phyloP scores from a whole-genome alignment of 2,329 filamentous ascomycete species.

The Diaporthe sp. region DNA sequence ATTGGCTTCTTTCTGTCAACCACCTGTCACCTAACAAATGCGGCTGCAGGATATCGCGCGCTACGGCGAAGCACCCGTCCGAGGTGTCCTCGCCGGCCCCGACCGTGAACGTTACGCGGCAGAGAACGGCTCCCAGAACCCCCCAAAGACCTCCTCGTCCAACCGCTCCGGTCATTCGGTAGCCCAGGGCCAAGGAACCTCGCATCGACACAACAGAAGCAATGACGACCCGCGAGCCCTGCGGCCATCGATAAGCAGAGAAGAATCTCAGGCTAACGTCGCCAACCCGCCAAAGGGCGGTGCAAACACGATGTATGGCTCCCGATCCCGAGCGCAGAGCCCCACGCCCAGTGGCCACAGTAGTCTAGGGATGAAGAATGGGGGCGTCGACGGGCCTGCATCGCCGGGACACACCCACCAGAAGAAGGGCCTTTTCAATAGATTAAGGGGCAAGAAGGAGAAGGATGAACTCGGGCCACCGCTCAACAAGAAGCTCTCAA shows the following conservation, averaged over 20 bases:
- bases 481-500: conserved; percentile 63
- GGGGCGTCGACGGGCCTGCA: conserved; percentile 67
- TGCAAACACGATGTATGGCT: conserved; percentile 60
- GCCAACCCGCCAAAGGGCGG: conserved; percentile 60
- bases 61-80: conserved; percentile 83
- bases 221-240: conserved; percentile 76
- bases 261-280: conserved; percentile 74
- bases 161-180: conserved; percentile 71
- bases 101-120: conserved; percentile 77
- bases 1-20: not conserved
- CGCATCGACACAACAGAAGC: conserved; percentile 78
- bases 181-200: conserved; percentile 75
- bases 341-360: conserved; percentile 81
- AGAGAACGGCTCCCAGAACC: conserved; percentile 61
- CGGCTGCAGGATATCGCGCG: conserved; percentile 77
- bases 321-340: conserved; percentile 78
- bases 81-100: conserved; percentile 76
- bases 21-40: conserved; percentile 35
- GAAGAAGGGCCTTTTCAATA: conserved; percentile 66
- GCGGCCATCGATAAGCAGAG: conserved; percentile 81
- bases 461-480: conserved; percentile 65
- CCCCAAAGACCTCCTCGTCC: conserved; percentile 75
- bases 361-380: conserved; percentile 63
- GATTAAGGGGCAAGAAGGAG: conserved; percentile 66
- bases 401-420: conserved; percentile 68